phyloP scores from a whole-genome alignment of 2,329 filamentous ascomycete species.

The Pezicula radicicola region DNA sequence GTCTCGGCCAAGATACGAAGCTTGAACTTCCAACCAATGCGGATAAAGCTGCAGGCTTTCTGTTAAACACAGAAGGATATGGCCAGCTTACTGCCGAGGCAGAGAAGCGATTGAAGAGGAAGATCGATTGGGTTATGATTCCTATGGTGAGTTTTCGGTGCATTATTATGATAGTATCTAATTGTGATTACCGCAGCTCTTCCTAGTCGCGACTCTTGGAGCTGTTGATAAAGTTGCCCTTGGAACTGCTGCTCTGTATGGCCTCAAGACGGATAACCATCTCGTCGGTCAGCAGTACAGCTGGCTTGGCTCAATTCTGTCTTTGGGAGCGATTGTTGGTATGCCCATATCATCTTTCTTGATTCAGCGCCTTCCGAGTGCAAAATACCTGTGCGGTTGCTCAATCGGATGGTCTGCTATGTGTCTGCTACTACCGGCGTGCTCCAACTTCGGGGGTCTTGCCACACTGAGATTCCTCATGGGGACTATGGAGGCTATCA shows the following conservation, averaged over 20 bases:
- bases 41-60: slow-evolving; percentile 25
- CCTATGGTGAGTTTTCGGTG: slow-evolving; percentile 31
- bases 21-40: background rate
- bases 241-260: slow-evolving; percentile 29
- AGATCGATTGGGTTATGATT: slow-evolving; percentile 9
- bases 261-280: slow-evolving; percentile 26
- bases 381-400: slow-evolving; percentile 22
- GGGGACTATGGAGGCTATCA: slow-evolving; percentile 16
- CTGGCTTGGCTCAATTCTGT: slow-evolving; percentile 28
- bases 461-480: slow-evolving; percentile 34
- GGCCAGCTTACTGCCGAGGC: slow-evolving; percentile 1
- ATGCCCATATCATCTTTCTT: slow-evolving; percentile 23
- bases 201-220: slow-evolving; percentile 26
- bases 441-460: slow-evolving; percentile 26
- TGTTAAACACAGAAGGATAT: slow-evolving; percentile 31
- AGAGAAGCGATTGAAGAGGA: slow-evolving; percentile 6
- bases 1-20: background rate
- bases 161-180: background rate
- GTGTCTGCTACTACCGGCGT: slow-evolving; percentile 25
- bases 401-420: slow-evolving; percentile 27
- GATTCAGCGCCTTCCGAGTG: slow-evolving; percentile 25
- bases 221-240: slow-evolving; percentile 32
- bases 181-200: slow-evolving; percentile 6
- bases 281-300: slow-evolving; percentile 27
- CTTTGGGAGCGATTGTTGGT: slow-evolving; percentile 25